phyloP scores from a whole-genome alignment of 2,329 filamentous ascomycete species.

The Zymoseptoria crescenta region DNA sequence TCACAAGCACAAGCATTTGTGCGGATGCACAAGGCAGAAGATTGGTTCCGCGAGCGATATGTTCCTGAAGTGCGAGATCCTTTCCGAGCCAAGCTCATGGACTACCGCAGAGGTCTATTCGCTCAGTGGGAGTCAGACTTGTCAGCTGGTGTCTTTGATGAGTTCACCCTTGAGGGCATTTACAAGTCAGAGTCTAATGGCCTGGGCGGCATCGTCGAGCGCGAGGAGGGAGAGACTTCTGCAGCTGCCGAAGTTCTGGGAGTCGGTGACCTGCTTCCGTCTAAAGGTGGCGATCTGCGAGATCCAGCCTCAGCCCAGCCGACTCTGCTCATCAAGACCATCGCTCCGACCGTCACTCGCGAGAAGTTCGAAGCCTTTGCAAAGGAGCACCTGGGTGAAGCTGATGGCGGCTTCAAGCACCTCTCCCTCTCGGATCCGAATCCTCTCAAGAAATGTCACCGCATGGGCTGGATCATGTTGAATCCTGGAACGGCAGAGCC shows the following conservation, averaged over 20 bases:
- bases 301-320: conserved; percentile 85
- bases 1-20: conserved; percentile 70
- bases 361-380: conserved; percentile 90
- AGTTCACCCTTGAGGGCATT: conserved; percentile 87
- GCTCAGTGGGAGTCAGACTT: conserved; percentile 85
- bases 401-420: conserved; percentile 89
- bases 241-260: conserved; percentile 87
- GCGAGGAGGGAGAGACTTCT: conserved; percentile 90
- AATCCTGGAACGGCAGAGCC: conserved; percentile 55
- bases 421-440: conserved; percentile 94
- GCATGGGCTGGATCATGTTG: conserved; percentile 97
- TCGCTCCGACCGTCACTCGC: conserved; percentile 90
- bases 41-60: conserved; percentile 97
- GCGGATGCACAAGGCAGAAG: conserved; percentile 83
- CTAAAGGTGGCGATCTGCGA: conserved; percentile 73
- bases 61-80: conserved; percentile 71
- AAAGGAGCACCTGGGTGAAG: conserved; percentile 86
- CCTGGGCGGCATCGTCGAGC: conserved; percentile 75
- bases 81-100: conserved; percentile 67
- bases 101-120: conserved; percentile 71
- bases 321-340: conserved; percentile 93
- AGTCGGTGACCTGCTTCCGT: conserved; percentile 82
- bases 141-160: conserved; percentile 78
- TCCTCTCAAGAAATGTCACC: conserved; percentile 90
- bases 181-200: conserved; percentile 91